Evolutionary conservation across 2,329 filamentous ascomycete genomes (phyloP).

Genomic region (Teratosphaeria destructans): DNA sequence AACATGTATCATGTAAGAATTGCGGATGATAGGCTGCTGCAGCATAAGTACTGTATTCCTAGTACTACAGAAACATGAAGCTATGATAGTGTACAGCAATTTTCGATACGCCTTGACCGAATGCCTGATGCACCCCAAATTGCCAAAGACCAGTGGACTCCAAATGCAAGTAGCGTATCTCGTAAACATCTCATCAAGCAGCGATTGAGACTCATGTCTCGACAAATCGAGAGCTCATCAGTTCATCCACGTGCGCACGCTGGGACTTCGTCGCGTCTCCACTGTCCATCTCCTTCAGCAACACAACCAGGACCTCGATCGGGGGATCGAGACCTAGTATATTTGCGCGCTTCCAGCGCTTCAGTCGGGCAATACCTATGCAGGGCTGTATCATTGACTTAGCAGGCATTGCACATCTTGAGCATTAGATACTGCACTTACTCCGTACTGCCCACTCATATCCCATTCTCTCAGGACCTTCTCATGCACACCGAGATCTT

Average conservation of each 20-base stretch:
- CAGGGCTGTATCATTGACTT: conserved; percentile 54
- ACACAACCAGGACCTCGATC: conserved; percentile 77
- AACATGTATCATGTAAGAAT: not conserved
- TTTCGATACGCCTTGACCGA: not conserved
- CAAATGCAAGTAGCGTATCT: not conserved
- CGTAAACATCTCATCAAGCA: not conserved
- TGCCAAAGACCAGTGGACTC: not conserved
- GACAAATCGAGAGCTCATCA: conserved; percentile 42
- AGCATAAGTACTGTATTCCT: not conserved
- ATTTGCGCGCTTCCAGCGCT: conserved; percentile 81
- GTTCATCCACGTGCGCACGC: conserved; percentile 63
- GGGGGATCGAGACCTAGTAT: conserved; percentile 76
- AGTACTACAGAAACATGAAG: not conserved
- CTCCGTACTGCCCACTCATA: conserved; percentile 80
- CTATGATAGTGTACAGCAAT: not conserved
- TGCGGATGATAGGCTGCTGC: not conserved
- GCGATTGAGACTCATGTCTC: conserved; percentile 20
- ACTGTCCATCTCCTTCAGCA: conserved; percentile 59
- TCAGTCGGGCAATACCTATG: conserved; percentile 69
- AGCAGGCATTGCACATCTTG: not conserved
- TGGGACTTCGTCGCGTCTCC: conserved; percentile 44
- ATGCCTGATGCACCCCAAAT: not conserved
- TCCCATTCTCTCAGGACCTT: conserved; percentile 90
- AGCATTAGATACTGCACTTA: conserved; percentile 40
- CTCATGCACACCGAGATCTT: conserved; percentile 60